Base-by-base conservation (phyloP, 202 grass and related monocot species). In the Schoenoplectus triqueter region DNA sequence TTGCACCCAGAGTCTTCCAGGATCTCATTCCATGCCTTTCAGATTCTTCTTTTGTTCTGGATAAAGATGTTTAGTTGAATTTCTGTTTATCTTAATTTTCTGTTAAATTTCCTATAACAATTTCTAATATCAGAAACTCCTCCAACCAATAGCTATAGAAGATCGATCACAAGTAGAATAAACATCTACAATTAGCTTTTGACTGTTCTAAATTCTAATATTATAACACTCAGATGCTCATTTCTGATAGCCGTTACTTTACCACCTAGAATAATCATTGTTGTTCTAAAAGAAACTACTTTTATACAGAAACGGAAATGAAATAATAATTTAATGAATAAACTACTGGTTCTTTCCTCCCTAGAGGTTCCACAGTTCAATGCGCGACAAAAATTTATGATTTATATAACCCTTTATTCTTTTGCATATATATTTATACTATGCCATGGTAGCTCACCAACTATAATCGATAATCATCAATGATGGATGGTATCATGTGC, bases 381-480 rank as follows among this genome's bases (percentile, higher is more conserved):
- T 49, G n/a, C 17, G 67, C 7, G 13, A 18, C 69, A 10, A 19
- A 49, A 19, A 49, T 18, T 0, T 10, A 49, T 51, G 45, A 21
- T 72, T 73, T 47, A 48, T 49, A 49, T 73, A 73, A 20, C 45
- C 42, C 6, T 20, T 59, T 59, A 59, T 50, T 49, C 49, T 21
- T n/a, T 73, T 49, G 49, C 17, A 3, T 17, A 20, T 73, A 62
- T 62, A n/a, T 42, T 13, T 6, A 59, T 17, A 78, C 39, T 42
- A 6, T 78, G 13, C 14, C 14, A 1, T 59, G 54, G 22, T 57
- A 77, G 73, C 52, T 61, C 54, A 78, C 74, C 74, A 78, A 78
- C 74, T 78, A 42, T 59, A 57, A 77, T 59, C 73, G 41, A 57
- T 57, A 59, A 59, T 59, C 74, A 78, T 59, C 74, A 78, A 1